Base-by-base conservation (phyloP, 2,329 filamentous ascomycete species). In the Ambrosiella xylebori region DNA sequence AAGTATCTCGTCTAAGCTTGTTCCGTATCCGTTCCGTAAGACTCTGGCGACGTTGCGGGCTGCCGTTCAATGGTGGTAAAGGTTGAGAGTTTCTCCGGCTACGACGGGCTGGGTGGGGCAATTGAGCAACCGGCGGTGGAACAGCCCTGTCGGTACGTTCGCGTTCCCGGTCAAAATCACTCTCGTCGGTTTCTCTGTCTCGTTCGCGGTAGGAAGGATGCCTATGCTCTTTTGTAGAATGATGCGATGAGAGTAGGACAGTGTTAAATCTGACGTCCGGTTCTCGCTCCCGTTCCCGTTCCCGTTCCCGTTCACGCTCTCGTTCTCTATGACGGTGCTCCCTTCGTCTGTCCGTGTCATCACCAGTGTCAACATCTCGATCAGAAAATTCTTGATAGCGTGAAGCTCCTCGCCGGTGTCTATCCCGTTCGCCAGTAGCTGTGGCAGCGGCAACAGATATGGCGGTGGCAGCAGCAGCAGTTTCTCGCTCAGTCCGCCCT, bases 261-360 rank as follows among this genome's bases (percentile, higher is more conserved):
- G 49, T 38, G 49, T 53, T 44, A 45, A 61, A 61, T 5, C 57
- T 49, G 50, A 62, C 54, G 51, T 61, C 56, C 35, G 57, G 58
- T 58, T 62, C 59, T 44, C 60, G 52, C 8, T 57, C 61, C 53
- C 54, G 62, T 27, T 61, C 56, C 35, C 56, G 58, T 58, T 62
- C 59, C 40, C 60, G 52, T 11, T 57, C 61, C 53, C 54, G 62
- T 27, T 61, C 56, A 19, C 56, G 58, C 59, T 62, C 59, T 44
- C 60, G 52, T 11, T 57, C 61, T 56, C 54, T 61, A 40, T 41
- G 15, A 7, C 38, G 15, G 58, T 58, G 56, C 47, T 47, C 55
- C 9, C 58, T 49, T 57, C 62, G 62, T 37, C 62, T 62, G 54
- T 63, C 64, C 56, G 60, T 64, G 47, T 61, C 62, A 40, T 61